Evolutionary conservation across 73 alveolate genomes (phyloP), one percentile per base, ranked within the genome.

Genomic region (Strombidium stylifer): DNA sequence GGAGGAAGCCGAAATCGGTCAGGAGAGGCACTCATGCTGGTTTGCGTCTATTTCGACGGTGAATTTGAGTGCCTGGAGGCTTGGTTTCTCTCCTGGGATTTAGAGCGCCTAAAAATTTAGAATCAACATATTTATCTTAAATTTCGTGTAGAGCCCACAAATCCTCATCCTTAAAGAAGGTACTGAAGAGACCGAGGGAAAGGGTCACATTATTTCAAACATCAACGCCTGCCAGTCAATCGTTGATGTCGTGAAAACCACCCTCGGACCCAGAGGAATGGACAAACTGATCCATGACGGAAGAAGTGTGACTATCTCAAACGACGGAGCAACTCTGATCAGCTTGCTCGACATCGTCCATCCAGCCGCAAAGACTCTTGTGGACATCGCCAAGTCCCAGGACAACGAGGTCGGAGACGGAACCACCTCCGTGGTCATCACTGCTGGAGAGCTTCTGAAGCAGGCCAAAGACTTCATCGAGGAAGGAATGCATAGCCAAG

Each of bases 351-450:
- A 94, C 73, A 95, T 97, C 59, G 92, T 94, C 79, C 99, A 97
- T 67, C 99, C 99, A 2, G 94, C 99, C 20, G 99, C 99, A 39
- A 97, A 95, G 80, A 97, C 96, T 99, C 83, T 97, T 46, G 99
- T 96, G 20, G 99, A 97, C 83, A 94, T 97, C 74, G 94, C 99
- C 64, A 93, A 96, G 80, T 98, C 99, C 25, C 98, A 97, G 90
- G 99, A 97, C 60, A 94, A 95, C 35, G 99, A 97, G 49, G 99
- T 99, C 11, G 99, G 99, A 19, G 99, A 97, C 64, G 99, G 99
- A 42, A 97, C 99, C 55, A 97, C 99, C 34, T 74, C 99, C 10
- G 99, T 97, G 16, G 99, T 97, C 68, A 98, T 97, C 56, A 82
- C 96, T 31, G 99, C 99, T 18, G 99, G 99, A 11, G 96, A 99